Evolutionary conservation across 2,329 filamentous ascomycete species (phyloP), one percentile per base, ranked within the genome.

Genomic region (Botrytis pseudocinerea): DNA sequence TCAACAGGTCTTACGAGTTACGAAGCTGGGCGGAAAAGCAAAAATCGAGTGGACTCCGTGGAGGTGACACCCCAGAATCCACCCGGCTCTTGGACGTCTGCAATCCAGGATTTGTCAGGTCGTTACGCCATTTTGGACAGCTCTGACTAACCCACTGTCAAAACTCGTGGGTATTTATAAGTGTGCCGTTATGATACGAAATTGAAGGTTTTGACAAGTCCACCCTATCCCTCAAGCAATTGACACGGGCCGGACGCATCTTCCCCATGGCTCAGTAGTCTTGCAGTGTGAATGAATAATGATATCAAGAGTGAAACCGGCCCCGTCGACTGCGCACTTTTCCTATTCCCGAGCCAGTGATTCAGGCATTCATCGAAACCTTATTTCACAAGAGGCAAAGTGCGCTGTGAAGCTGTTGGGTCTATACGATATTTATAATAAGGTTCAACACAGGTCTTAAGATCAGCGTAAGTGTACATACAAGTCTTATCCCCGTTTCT

Each of bases 1-100:
- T 61, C 59, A 61, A 40, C 59, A 61, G n/a, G 25, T 40, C 25
- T 61, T 61, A 61, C 59, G 35, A 40, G 38, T 61, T 61, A 61
- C 59, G 35, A 40, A 40, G 35, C 59, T 42, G 25, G 51, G 51
- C 51, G 51, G 51, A 57, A 28, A 57, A 57, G 35, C 35, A n/a
- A 40, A 62, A 40, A 25, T 32, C 7, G 60, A 42, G 60, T 62
- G 35, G 35, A 62, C 35, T 12, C 57, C 20, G 16, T 35, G 28
- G 57, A 59, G 28, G 51, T 28, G 14, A 57, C 14, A 3, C 60
- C 22, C 60, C 14, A 40, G 12, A n/a, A n/a, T 62, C 35, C 35
- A 40, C 9, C 59, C 38, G 6, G 60, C 60, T n/a, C 35, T 62
- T 57, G 51, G 60, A 40, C 38, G 4, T 40, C 59, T 38, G 38